Evolutionary conservation across 148 eudicot genomes (phyloP), one percentile per base, ranked within the genome.

Genomic region (Bassia scoparia): DNA sequence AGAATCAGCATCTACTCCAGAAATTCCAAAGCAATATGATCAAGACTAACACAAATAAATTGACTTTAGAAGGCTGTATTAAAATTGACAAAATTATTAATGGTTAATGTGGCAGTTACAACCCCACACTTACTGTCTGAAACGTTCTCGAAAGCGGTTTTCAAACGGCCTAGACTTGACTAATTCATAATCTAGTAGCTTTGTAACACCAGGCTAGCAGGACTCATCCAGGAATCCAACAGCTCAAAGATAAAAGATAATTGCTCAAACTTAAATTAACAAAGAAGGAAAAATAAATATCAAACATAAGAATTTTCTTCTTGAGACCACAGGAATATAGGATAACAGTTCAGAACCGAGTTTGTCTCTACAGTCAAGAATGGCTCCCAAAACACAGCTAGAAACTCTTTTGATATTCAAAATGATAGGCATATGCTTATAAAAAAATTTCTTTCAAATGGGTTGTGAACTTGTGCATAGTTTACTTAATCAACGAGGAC

Each of bases 161-260:
- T 91, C 91, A 85, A 91, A 71, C 33, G 83, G 90, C 70, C 93
- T n/a, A n/a, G n/a, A 97, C 83, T 87, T 95, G 77, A n/a, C n/a
- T n/a, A n/a, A n/a, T 89, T 75, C 87, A 76, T 88, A 94, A 90
- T 90, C 88, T 12, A 90, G 97, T 64, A 91, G 87, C 80, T 87
- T 95, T 56, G 96, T 84, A 61, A 91, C 97, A 67, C 97, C 98
- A 37, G 97, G 98, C 97, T 97, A 95, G 49, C 72, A 87, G 61
- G 61, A 34, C 80, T 94, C 98, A 78, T 95, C 98, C 80, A 96
- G 97, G 65, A 87, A 83, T 69, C 97, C 98, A 81, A 95, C 67
- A 87, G 79, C 69, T 95, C 96, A 69, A 91, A 91, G 66, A 95
- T 95, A 82, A 87, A 89, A 73, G 79, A 88, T 78, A 95, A 80